These are phyloP conservation scores for Aspergillus brunneoviolaceus DNA, from an alignment of 2,329 filamentous ascomycete species.

Conservation along the genomic window DNA sequence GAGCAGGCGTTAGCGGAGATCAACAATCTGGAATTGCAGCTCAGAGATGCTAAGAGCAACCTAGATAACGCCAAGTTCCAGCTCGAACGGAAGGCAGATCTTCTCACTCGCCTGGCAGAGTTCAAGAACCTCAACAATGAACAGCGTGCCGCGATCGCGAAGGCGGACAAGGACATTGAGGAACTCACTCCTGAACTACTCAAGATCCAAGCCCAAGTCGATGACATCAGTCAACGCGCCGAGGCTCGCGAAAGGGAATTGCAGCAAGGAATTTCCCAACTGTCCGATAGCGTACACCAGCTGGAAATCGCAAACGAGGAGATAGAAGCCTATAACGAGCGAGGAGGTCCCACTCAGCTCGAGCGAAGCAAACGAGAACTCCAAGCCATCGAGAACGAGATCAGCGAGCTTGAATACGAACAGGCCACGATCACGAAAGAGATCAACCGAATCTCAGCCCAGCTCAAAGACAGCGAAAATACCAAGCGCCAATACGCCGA, in stretches of 20 bases:
- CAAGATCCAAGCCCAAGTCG: constrained; percentile 71
- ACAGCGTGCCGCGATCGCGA: constrained; percentile 68
- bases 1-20: constrained; percentile 70
- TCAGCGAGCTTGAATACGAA: constrained; percentile 66
- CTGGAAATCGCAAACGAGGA: constrained; percentile 73
- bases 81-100: constrained; percentile 74
- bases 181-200: constrained; percentile 72
- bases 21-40: constrained; percentile 71
- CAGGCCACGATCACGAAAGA: constrained; percentile 65
- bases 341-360: constrained; percentile 71
- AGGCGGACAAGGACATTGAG: constrained; percentile 71
- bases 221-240: constrained; percentile 72
- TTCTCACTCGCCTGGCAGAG: constrained; percentile 70
- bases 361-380: constrained; percentile 69
- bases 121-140: constrained; percentile 66
- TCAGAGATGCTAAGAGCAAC: constrained; percentile 71
- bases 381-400: constrained; percentile 63
- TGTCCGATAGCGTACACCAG: constrained; percentile 74
- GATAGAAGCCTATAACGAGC: constrained; percentile 75
- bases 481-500: constrained; percentile 85
- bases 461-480: constrained; percentile 74
- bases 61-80: constrained; percentile 69
- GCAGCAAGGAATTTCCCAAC: constrained; percentile 66
- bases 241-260: constrained; percentile 71
- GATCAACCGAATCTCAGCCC: constrained; percentile 74